Evolutionary conservation across 805 yeast species (phyloP).

Genomic region (Metschnikowia orientalis): DNA sequence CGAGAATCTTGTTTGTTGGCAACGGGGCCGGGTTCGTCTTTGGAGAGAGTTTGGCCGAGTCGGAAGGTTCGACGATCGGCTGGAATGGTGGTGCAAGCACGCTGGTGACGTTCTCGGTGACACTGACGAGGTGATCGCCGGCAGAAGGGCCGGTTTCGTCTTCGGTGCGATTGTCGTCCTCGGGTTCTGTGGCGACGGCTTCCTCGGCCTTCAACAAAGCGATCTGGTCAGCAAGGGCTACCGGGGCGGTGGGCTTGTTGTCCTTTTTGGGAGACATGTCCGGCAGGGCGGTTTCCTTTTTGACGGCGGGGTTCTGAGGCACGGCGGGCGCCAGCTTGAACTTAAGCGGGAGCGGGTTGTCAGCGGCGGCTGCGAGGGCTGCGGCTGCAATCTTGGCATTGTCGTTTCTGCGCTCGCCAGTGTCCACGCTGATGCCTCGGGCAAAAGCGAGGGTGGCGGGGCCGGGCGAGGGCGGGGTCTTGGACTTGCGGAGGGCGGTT

Average conservation of each 20-base stretch:
- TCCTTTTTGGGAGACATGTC: background rate
- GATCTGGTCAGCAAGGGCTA: background rate
- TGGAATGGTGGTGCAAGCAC: conserved; percentile 3
- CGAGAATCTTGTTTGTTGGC: too few relatives aligned
- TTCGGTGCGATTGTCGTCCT: conserved; percentile 26
- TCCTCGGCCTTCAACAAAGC: conserved; percentile 7
- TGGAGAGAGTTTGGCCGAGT: too few relatives aligned
- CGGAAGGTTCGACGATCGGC: too few relatives aligned
- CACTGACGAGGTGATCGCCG: conserved; percentile 3
- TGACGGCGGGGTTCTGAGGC: background rate
- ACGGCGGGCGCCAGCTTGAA: conserved; percentile 14
- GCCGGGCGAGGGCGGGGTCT: conserved; percentile 33
- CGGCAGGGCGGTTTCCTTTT: background rate
- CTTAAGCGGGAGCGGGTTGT: conserved; percentile 57
- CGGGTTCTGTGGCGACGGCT: conserved; percentile 17
- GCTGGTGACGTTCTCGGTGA: conserved; percentile 1
- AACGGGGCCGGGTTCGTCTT: too few relatives aligned
- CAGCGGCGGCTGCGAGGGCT: conserved; percentile 79
- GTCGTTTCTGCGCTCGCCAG: conserved; percentile 31
- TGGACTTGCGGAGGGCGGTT: conserved; percentile 1
- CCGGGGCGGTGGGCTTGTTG: background rate
- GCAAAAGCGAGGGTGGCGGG: conserved; percentile 43
- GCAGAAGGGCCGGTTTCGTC: conserved; percentile 18
- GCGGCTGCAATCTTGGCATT: conserved; percentile 77
- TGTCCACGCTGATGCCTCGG: conserved; percentile 33